phyloP scores from a whole-genome alignment of 192 early-diverging fungal genomes.

The Umbelopsis ramanniana region DNA sequence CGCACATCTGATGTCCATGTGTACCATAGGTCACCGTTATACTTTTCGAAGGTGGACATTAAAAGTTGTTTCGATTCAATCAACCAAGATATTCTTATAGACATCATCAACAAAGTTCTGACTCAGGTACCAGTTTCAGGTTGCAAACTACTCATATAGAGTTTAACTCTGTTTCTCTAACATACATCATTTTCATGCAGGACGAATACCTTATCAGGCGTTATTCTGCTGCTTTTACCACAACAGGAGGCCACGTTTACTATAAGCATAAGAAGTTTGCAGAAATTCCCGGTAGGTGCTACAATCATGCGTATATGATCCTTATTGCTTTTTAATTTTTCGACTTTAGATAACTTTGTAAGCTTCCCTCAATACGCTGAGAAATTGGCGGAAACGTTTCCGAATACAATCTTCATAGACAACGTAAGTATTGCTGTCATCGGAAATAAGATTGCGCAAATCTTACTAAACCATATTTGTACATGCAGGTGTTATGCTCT shows the following conservation, averaged over 20 bases:
- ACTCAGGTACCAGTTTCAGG: constrained; percentile 45
- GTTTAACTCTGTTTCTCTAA: background rate
- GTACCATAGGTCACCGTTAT: constrained; percentile 47
- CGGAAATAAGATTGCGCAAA: no score
- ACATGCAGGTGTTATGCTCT: constrained; percentile 2
- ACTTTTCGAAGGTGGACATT: constrained; percentile 88
- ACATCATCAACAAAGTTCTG: constrained; percentile 53
- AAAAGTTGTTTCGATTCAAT: constrained; percentile 82
- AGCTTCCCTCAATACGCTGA: constrained; percentile 40
- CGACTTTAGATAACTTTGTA: constrained; percentile 42
- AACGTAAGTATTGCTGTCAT: background rate
- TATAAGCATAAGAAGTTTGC: constrained; percentile 36
- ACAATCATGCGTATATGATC: background rate
- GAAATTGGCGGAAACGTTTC: constrained; percentile 18
- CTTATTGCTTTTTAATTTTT: background rate
- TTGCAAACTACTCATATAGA: background rate
- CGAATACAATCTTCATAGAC: constrained; percentile 21
- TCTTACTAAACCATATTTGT: no score
- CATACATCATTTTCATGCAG: constrained; percentile 23
- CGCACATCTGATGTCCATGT: background rate
- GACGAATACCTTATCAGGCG: constrained; percentile 75
- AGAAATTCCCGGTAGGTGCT: constrained; percentile 9
- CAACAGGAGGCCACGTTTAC: constrained; percentile 34
- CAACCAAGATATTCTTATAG: constrained; percentile 67
- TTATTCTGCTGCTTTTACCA: constrained; percentile 55